Evolutionary conservation across 1,284 basidiomycete species (phyloP).

Genomic region (Phellinidium pouzarii): DNA sequence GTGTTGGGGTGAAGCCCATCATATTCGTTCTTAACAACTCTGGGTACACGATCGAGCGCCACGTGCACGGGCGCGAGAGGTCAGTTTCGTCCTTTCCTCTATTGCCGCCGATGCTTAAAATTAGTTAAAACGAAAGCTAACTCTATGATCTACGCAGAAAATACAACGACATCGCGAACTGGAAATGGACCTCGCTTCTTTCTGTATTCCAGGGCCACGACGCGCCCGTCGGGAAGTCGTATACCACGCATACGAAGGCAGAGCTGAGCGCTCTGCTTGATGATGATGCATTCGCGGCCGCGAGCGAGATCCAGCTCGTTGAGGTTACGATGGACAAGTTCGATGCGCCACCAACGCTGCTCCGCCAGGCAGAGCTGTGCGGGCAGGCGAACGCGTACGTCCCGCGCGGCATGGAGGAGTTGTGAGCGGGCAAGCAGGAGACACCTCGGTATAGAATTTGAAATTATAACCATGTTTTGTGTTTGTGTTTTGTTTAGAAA

Average conservation of each 20-base stretch:
- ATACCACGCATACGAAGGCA: constrained; percentile 55
- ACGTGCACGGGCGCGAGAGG: constrained; percentile 60
- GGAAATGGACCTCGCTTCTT: constrained; percentile 63
- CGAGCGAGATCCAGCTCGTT: constrained; percentile 67
- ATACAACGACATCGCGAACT: constrained; percentile 70
- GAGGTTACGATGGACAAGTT: constrained; percentile 71
- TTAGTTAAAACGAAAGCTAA: too few species aligned
- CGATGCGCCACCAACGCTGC: constrained; percentile 66
- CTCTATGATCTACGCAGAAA: constrained; percentile 37
- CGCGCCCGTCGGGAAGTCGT: constrained; percentile 55
- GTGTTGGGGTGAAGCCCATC: constrained; percentile 62
- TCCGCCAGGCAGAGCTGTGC: constrained; percentile 44
- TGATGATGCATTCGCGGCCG: constrained; percentile 48
- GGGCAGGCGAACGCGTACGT: constrained; percentile 41
- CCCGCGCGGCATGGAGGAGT: background rate
- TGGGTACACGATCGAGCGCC: constrained; percentile 85
- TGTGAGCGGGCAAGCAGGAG: too few species aligned
- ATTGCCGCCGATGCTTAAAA: too few species aligned
- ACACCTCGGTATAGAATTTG: too few species aligned
- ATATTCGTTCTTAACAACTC: constrained; percentile 86
- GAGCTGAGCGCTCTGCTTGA: constrained; percentile 62
- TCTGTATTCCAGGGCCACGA: constrained; percentile 48
- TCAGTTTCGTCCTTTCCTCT: too few species aligned
- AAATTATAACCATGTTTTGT: too few species aligned
- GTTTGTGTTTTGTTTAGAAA: too few species aligned